Conservation (phyloP, 2,329 filamentous ascomycete species). For the Simplicillium sp. region DNA sequence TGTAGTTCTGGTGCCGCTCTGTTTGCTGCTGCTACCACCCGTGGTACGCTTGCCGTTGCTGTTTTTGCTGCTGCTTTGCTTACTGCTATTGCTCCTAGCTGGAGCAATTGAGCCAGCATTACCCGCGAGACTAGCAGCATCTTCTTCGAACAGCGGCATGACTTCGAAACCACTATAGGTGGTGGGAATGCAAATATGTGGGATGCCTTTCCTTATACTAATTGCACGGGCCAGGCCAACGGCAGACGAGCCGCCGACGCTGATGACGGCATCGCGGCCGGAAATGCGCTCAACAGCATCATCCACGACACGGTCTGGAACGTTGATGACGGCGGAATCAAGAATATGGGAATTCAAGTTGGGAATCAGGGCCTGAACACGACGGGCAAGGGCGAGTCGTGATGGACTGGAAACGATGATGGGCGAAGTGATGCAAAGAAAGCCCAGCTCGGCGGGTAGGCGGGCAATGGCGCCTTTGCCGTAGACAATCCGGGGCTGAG, state of each 20-base stretch:
- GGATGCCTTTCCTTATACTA: slow-evolving; percentile 39
- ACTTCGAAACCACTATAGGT: slow-evolving; percentile 53
- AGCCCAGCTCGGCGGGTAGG: slow-evolving; percentile 22
- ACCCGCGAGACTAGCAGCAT: slow-evolving; percentile 6
- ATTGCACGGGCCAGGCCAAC: slow-evolving; percentile 50
- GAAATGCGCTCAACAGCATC: slow-evolving; percentile 17
- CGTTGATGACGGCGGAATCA: slow-evolving; percentile 20
- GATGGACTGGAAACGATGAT: slow-evolving; percentile 29
- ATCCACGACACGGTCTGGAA: slow-evolving; percentile 16
- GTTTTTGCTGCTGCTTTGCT: slow-evolving; percentile 3
- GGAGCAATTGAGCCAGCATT: slow-evolving; percentile 4
- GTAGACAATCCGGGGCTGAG: slow-evolving; percentile 22
- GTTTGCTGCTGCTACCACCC: slow-evolving; percentile 5
- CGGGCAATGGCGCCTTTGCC: slow-evolving; percentile 21
- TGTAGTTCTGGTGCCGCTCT: slow-evolving; percentile 2
- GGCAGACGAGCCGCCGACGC: slow-evolving; percentile 53
- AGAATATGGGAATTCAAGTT: slow-evolving; percentile 22
- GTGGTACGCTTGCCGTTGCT: not conserved
- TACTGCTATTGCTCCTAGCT: slow-evolving; percentile 4
- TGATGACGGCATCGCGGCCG: slow-evolving; percentile 46
- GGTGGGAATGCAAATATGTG: slow-evolving; percentile 50
- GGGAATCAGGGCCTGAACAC: slow-evolving; percentile 22
- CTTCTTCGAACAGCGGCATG: slow-evolving; percentile 30
- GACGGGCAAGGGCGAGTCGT: slow-evolving; percentile 21
- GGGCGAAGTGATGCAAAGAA: slow-evolving; percentile 19